phyloP scores from a whole-genome alignment of 768 basidiomycete genomes.

The Leccinum barrowsii region DNA sequence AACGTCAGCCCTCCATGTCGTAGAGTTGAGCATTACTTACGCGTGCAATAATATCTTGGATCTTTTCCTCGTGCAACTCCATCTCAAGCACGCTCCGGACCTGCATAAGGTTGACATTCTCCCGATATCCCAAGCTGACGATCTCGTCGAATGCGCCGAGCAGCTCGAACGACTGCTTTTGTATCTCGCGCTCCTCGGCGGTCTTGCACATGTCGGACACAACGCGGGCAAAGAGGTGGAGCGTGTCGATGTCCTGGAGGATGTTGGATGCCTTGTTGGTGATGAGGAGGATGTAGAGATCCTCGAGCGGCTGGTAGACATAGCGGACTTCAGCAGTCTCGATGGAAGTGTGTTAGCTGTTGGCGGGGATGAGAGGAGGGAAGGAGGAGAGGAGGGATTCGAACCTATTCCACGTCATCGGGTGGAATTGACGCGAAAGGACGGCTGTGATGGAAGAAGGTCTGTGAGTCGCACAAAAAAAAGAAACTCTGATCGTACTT shows the following conservation, averaged over 20 bases:
- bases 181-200: slow-evolving; percentile 86
- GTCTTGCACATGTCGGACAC: slow-evolving; percentile 88
- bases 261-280: slow-evolving; percentile 99
- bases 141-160: slow-evolving; percentile 96
- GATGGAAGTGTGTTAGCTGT: slow-evolving; percentile 46
- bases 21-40: slow-evolving; percentile 40
- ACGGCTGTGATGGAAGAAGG: slow-evolving; percentile 54
- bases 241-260: slow-evolving; percentile 85
- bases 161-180: slow-evolving; percentile 88
- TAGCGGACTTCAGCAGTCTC: slow-evolving; percentile 94
- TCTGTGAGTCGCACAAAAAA: background rate
- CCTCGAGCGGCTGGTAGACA: slow-evolving; percentile 94
- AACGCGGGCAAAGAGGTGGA: slow-evolving; percentile 90
- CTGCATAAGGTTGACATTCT: slow-evolving; percentile 75
- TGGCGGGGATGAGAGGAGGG: slow-evolving; percentile 81
- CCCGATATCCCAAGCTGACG: slow-evolving; percentile 83
- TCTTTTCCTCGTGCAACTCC: slow-evolving; percentile 92
- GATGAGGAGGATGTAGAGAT: slow-evolving; percentile 94
- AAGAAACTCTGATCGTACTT: too few species aligned
- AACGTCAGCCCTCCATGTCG: background rate
- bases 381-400: slow-evolving; percentile 96
- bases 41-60: slow-evolving; percentile 96
- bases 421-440: slow-evolving; percentile 93
- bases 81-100: slow-evolving; percentile 78
- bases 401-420: slow-evolving; percentile 87